These are phyloP conservation scores for Penicillium oxalicum DNA, from an alignment of 2,329 filamentous ascomycete species.

Conservation along the genomic window DNA sequence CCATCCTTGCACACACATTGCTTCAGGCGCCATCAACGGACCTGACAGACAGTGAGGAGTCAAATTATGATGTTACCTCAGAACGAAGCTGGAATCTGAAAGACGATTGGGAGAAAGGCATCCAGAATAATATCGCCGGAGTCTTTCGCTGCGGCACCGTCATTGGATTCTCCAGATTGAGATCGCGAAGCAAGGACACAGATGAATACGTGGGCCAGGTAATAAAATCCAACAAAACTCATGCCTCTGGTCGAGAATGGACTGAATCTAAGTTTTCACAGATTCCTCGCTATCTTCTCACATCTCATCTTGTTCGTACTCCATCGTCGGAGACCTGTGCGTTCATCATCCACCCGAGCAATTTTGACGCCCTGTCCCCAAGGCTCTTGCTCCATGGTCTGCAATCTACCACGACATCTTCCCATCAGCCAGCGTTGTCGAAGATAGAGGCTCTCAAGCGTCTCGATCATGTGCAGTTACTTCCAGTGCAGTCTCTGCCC, in stretches of 20 bases:
- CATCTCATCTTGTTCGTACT: slow-evolving; percentile 14
- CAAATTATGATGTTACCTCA: not conserved
- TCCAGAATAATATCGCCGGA: slow-evolving; percentile 6
- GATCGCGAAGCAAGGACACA: slow-evolving; percentile 16
- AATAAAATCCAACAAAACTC: not conserved
- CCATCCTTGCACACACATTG: slow-evolving; percentile 28
- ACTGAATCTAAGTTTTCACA: slow-evolving; percentile 8
- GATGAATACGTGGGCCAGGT: slow-evolving; percentile 31
- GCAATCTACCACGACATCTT: slow-evolving; percentile 6
- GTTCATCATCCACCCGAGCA: slow-evolving; percentile 33
- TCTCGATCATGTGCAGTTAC: slow-evolving; percentile 30
- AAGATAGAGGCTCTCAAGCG: slow-evolving; percentile 26
- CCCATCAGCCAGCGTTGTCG: slow-evolving; percentile 11
- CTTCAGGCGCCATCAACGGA: slow-evolving; percentile 9
- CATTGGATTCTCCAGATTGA: slow-evolving; percentile 30
- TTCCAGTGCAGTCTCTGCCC: slow-evolving; percentile 29
- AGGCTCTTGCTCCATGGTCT: slow-evolving; percentile 26
- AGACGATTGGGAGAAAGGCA: slow-evolving; percentile 18
- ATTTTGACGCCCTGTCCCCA: slow-evolving; percentile 27
- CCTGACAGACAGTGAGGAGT: not conserved
- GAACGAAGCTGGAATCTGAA: slow-evolving; percentile 23
- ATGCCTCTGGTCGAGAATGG: not conserved
- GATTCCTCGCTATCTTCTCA: slow-evolving; percentile 29
- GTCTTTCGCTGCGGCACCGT: slow-evolving; percentile 28
- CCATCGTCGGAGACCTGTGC: slow-evolving; percentile 16